phyloP scores from a whole-genome alignment of 805 yeast species.

The Peterozyma xylosa region DNA sequence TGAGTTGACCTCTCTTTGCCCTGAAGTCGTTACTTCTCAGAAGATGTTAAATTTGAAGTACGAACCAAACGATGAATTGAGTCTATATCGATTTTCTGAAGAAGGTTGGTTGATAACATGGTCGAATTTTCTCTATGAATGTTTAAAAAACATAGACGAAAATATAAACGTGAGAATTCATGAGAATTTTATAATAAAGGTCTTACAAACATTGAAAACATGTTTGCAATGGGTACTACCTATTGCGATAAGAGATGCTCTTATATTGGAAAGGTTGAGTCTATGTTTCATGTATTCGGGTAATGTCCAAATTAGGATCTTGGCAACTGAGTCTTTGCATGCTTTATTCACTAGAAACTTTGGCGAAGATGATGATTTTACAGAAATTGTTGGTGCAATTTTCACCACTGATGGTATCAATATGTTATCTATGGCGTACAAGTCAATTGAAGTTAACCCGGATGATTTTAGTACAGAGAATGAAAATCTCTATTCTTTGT shows the following conservation, averaged over 20 bases:
- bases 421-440: slow-evolving; percentile 58
- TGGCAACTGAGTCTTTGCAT: slow-evolving; percentile 88
- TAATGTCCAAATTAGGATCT: slow-evolving; percentile 63
- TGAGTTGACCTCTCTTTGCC: slow-evolving; percentile 75
- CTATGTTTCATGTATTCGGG: slow-evolving; percentile 40
- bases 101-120: slow-evolving; percentile 88
- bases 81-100: slow-evolving; percentile 54
- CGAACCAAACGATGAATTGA: slow-evolving; percentile 57
- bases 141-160: slow-evolving; percentile 30
- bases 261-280: slow-evolving; percentile 58
- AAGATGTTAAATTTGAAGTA: slow-evolving; percentile 53
- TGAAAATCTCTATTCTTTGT: slow-evolving; percentile 70
- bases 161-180: slow-evolving; percentile 9
- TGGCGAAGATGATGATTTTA: slow-evolving; percentile 59
- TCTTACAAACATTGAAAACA: slow-evolving; percentile 78
- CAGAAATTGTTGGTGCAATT: slow-evolving; percentile 69
- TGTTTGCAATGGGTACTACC: slow-evolving; percentile 91
- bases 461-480: slow-evolving; percentile 51
- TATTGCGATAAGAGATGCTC: slow-evolving; percentile 56
- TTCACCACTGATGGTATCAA: slow-evolving; percentile 69
- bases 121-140: slow-evolving; percentile 43
- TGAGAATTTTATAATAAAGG: slow-evolving; percentile 47
- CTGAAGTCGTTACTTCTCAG: slow-evolving; percentile 74
- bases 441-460: slow-evolving; percentile 50
- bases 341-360: slow-evolving; percentile 78